These are phyloP conservation scores for Cicer cuneatum DNA, from an alignment of 306 rosid species.

Conservation along the genomic window DNA sequence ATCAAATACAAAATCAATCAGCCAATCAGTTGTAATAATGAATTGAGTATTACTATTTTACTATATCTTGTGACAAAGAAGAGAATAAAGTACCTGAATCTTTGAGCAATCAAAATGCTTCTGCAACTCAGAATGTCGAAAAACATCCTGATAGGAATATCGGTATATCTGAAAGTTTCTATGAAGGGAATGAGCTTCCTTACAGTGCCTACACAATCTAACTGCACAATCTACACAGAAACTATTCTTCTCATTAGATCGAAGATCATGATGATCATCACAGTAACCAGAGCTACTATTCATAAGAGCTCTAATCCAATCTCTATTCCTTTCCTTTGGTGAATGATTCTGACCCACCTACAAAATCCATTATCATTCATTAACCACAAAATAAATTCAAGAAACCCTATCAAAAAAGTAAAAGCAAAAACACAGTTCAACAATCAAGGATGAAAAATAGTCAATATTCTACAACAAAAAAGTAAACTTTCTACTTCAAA, in stretches of 20 bases:
- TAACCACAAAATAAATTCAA: slow-evolving; percentile 38
- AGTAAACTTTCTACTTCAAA: slow-evolving; percentile 27
- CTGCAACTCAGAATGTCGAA: slow-evolving; percentile 77
- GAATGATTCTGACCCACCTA: slow-evolving; percentile 61
- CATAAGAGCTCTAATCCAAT: slow-evolving; percentile 76
- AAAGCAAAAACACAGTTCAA: slow-evolving; percentile 29
- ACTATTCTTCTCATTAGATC: slow-evolving; percentile 74
- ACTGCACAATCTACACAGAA: slow-evolving; percentile 81
- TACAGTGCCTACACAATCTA: slow-evolving; percentile 79
- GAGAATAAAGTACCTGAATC: slow-evolving; percentile 70
- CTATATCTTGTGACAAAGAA: slow-evolving; percentile 26
- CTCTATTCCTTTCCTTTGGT: slow-evolving; percentile 52
- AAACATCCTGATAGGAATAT: slow-evolving; percentile 82
- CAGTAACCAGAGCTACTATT: slow-evolving; percentile 71
- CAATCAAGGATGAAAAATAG: slow-evolving; percentile 41
- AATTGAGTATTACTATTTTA: slow-evolving; percentile 19
- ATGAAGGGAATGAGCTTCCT: slow-evolving; percentile 70
- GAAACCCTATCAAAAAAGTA: slow-evolving; percentile 21
- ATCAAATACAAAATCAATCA: slow-evolving; percentile 1
- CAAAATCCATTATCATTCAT: slow-evolving; percentile 37
- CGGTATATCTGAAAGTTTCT: slow-evolving; percentile 81
- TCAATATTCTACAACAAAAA: slow-evolving; percentile 30
- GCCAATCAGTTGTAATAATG: slow-evolving; percentile 6
- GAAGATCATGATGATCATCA: slow-evolving; percentile 63
- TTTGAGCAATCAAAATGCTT: slow-evolving; percentile 78